phyloP scores from a whole-genome alignment of 208 protist species.

The Trypanosoma theileri region DNA sequence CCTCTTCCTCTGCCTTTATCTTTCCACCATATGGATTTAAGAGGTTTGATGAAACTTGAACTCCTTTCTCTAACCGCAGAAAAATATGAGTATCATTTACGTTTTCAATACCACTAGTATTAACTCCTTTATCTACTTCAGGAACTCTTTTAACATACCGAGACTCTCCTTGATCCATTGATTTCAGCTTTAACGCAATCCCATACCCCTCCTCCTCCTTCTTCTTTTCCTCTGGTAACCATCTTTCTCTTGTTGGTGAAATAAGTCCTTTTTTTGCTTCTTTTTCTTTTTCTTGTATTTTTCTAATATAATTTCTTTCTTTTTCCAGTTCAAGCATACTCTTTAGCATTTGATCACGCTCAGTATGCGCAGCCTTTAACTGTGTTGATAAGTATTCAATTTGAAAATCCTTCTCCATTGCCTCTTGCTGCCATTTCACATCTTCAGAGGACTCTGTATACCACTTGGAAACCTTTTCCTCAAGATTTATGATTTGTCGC shows the following conservation, averaged over 20 bases:
- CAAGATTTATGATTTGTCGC: not conserved
- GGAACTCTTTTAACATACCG: not conserved
- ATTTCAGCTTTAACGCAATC: not conserved
- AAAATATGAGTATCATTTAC: not conserved
- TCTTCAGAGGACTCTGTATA: not conserved
- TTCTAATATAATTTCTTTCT: not conserved
- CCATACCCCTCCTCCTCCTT: not conserved
- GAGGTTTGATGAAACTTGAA: conserved; percentile 4
- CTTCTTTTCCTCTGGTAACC: not conserved
- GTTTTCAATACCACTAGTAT: not conserved
- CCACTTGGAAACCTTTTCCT: not conserved
- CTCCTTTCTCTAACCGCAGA: not conserved
- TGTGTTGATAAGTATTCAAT: not conserved
- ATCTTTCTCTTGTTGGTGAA: too few relatives aligned
- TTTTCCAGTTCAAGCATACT: conserved; percentile 1
- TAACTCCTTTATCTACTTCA: not conserved
- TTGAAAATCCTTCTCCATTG: not conserved
- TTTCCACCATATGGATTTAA: not conserved
- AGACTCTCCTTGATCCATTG: not conserved
- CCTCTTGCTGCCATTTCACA: not conserved
- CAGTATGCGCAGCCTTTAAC: not conserved
- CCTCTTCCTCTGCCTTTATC: not conserved
- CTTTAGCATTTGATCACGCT: not conserved
- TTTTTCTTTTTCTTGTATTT: not conserved
- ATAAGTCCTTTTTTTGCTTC: not conserved